phyloP scores from a whole-genome alignment of 2,329 filamentous ascomycete genomes.

The Tolypocladium nubicola region DNA sequence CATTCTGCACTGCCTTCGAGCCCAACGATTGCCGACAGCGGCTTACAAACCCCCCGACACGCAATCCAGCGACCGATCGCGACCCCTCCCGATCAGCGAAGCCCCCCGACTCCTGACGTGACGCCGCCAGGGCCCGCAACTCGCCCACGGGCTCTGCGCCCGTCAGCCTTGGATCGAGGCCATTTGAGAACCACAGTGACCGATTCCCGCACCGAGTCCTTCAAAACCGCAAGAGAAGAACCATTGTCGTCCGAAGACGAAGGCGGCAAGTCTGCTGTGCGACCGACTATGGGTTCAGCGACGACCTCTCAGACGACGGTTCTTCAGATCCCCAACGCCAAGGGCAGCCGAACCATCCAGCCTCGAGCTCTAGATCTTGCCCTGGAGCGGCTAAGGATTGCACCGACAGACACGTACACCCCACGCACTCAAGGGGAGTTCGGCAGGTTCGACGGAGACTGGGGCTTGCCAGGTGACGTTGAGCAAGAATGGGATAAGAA shows the following conservation, averaged over 20 bases:
- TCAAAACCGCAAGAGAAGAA: slow-evolving; percentile 59
- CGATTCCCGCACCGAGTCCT: slow-evolving; percentile 58
- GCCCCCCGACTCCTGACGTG: slow-evolving; percentile 64
- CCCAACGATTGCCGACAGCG: slow-evolving; percentile 26
- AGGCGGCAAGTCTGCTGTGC: slow-evolving; percentile 30
- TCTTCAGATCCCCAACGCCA: slow-evolving; percentile 22
- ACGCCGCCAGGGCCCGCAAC: slow-evolving; percentile 51
- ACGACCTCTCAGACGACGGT: slow-evolving; percentile 34
- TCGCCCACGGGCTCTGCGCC: slow-evolving; percentile 34
- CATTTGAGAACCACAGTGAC: slow-evolving; percentile 43
- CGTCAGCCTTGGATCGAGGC: slow-evolving; percentile 35
- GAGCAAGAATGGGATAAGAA: slow-evolving; percentile 46
- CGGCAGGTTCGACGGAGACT: slow-evolving; percentile 48
- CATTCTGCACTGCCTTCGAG: slow-evolving; percentile 33
- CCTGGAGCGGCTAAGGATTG: slow-evolving; percentile 29
- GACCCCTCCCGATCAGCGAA: slow-evolving; percentile 55
- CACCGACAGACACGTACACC: slow-evolving; percentile 27
- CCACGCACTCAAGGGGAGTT: slow-evolving; percentile 38
- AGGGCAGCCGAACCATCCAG: slow-evolving; percentile 8
- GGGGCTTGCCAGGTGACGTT: slow-evolving; percentile 36
- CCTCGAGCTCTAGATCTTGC: slow-evolving; percentile 30
- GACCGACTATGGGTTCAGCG: slow-evolving; percentile 26
- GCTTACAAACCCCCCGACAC: slow-evolving; percentile 26
- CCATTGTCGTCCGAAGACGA: slow-evolving; percentile 53
- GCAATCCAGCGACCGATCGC: slow-evolving; percentile 31